phyloP scores from a whole-genome alignment of 177 flowering plant species.

The Telopea speciosissima region DNA sequence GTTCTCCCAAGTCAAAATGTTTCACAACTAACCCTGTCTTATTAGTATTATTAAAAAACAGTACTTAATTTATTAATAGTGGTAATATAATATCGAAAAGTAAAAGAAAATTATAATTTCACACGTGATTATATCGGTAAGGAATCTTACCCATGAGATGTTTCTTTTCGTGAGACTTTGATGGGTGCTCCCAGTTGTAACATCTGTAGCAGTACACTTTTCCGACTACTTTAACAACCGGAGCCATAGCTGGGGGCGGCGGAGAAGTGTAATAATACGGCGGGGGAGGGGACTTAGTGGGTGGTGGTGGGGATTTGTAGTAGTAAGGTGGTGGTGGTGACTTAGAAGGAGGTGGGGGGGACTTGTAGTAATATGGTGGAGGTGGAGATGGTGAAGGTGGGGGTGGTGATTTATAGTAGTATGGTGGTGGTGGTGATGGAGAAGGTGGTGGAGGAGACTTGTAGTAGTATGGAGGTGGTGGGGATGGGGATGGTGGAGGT shows the following conservation, averaged over 20 bases:
- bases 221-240: conserved; percentile 56
- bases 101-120: too few relatives aligned
- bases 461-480: conserved; percentile 30
- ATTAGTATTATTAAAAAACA: too few relatives aligned
- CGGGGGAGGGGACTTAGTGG: conserved; percentile 11
- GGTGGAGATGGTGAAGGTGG: conserved; percentile 20
- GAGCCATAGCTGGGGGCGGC: conserved; percentile 22
- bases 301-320: conserved; percentile 41
- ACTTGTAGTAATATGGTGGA: conserved; percentile 28
- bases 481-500: conserved; percentile 27
- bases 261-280: conserved; percentile 11
- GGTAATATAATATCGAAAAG: too few relatives aligned
- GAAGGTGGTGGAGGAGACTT: conserved; percentile 32
- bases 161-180: conserved; percentile 57
- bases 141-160: conserved; percentile 54
- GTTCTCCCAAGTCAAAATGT: too few relatives aligned
- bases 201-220: conserved; percentile 67
- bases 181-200: conserved; percentile 53
- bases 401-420: conserved; percentile 29
- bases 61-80: too few relatives aligned
- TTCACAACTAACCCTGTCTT: too few relatives aligned
- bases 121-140: too few relatives aligned
- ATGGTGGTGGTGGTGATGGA: conserved; percentile 25
- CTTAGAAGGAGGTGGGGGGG: conserved; percentile 37
- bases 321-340: conserved; percentile 39